A percentile compares a stretch with the other conserved stretches of the same genome.
Evolutionary conservation across 768 basidiomycete genomes (phyloP).

Genomic region (Leccinum boreale): DNA sequence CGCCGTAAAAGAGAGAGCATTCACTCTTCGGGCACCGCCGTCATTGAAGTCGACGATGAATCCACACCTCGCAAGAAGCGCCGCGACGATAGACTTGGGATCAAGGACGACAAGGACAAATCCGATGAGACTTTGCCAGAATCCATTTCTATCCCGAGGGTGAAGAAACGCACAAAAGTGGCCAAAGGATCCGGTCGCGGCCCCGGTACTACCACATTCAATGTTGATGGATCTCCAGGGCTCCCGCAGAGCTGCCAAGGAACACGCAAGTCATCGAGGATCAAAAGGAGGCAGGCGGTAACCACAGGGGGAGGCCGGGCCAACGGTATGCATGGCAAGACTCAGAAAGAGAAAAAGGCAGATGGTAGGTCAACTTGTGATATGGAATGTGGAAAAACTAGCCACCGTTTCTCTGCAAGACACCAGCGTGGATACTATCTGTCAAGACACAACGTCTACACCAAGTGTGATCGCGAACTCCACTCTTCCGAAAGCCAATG

Average conservation of each 20-base stretch:
- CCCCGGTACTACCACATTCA: slow-evolving; percentile 11
- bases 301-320: slow-evolving; percentile 7
- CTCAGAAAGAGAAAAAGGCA: slow-evolving; percentile 5
- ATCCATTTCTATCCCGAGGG: slow-evolving; percentile 4
- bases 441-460: background rate
- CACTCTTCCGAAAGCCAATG: background rate
- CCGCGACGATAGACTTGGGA: slow-evolving; percentile 6
- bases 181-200: slow-evolving; percentile 32
- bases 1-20: slow-evolving; percentile 27
- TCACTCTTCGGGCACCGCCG: slow-evolving; percentile 1
- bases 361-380: background rate
- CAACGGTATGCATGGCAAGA: slow-evolving; percentile 28
- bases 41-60: slow-evolving; percentile 15
- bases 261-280: slow-evolving; percentile 17
- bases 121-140: background rate
- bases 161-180: slow-evolving; percentile 35
- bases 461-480: background rate
- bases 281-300: slow-evolving; percentile 12
- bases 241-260: background rate
- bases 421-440: background rate
- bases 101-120: background rate
- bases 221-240: slow-evolving; percentile 35
- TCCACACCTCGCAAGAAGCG: slow-evolving; percentile 19
- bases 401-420: background rate
- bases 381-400: background rate